Base-by-base conservation (phyloP, 345 rosid species). In the Eucalyptus microcorys region DNA sequence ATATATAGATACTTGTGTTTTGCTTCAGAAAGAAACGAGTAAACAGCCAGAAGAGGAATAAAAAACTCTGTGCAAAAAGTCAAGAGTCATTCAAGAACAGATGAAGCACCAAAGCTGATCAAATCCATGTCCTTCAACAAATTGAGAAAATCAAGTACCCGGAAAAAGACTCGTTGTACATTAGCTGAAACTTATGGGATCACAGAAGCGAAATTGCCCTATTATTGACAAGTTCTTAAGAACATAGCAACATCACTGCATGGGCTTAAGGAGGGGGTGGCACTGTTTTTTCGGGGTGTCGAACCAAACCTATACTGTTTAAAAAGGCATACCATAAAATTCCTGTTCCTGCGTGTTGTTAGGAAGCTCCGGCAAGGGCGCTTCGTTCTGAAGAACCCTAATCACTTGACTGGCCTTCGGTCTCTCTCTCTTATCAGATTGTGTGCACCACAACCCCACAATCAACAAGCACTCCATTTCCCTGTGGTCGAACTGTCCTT, bases 371-470 rank as follows among this genome's bases (percentile, higher is more conserved):
- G 91, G 91, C 87, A 88, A 66, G 34, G 92, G 88, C 21, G 53
- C 80, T 88, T 88, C 91, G 19, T 9, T 11, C 45, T 59, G 32
- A 42, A 91, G 92, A 50, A 88, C 52, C 87, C 89, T 53, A 55
- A 87, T 53, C 26, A 88, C 93, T 81, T 89, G n/a, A 27, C 87
- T 81, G 40, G 88, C 90, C 49, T 49, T 88, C 4, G 90, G 91
- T 80, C 92, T 79, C 85, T 88, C 88, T 52, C 85, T 64, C 19
- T 88, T 49, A 47, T 50, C 66, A 57, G 91, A 91, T 71, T 88
- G 76, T 14, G 92, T 64, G 86, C 91, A 89, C 89, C 68, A 64
- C 80, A 89, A 61, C 14, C 93, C 91, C 49, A 91, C 89, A 5
- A 55, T 8, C 88, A 89, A 34, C 81, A 91, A 57, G 49, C 89